Conservation (phyloP, 2,329 filamentous ascomycete species). For the Xylariales sp. region DNA sequence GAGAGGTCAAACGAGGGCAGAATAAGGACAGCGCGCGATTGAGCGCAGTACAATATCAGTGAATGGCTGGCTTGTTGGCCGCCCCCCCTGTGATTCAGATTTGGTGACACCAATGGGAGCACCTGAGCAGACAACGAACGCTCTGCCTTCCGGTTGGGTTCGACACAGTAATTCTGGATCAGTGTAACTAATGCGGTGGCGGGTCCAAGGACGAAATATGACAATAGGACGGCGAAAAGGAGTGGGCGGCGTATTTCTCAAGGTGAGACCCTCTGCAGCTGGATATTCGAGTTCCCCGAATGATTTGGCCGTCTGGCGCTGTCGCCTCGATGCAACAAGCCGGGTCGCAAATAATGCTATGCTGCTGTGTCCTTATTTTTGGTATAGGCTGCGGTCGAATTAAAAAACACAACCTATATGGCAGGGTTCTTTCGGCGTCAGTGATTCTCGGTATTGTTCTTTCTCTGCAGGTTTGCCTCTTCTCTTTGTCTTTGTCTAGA, state of each 20-base stretch:
- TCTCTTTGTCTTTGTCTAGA: constrained; percentile 41
- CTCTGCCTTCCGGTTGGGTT: constrained; percentile 43
- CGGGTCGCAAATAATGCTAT: constrained; percentile 36
- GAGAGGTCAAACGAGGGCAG: constrained; percentile 37
- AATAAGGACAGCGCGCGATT: constrained; percentile 37
- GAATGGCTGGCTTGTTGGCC: constrained; percentile 40
- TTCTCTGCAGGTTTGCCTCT: constrained; percentile 37
- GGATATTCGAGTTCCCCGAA: constrained; percentile 37
- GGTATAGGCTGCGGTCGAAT: constrained; percentile 24
- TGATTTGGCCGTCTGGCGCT: constrained; percentile 36
- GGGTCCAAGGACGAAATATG: constrained; percentile 41
- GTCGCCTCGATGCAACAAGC: constrained; percentile 40
- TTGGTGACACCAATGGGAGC: constrained; percentile 45
- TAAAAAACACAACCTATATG: constrained; percentile 15
- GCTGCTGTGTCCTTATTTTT: constrained; percentile 26
- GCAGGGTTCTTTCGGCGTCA: constrained; percentile 31
- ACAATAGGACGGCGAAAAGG: constrained; percentile 41
- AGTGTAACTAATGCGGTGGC: constrained; percentile 47
- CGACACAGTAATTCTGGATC: constrained; percentile 48
- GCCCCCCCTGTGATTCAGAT: constrained; percentile 42
- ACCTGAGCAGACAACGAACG: constrained; percentile 40
- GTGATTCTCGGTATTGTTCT: constrained; percentile 26
- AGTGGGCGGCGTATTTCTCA: constrained; percentile 40
- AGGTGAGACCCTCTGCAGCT: constrained; percentile 47
- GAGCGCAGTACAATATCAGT: constrained; percentile 39